These are phyloP conservation scores for Botrytis galanthina DNA, from an alignment of 2,329 filamentous ascomycete species.

Conservation along the genomic window DNA sequence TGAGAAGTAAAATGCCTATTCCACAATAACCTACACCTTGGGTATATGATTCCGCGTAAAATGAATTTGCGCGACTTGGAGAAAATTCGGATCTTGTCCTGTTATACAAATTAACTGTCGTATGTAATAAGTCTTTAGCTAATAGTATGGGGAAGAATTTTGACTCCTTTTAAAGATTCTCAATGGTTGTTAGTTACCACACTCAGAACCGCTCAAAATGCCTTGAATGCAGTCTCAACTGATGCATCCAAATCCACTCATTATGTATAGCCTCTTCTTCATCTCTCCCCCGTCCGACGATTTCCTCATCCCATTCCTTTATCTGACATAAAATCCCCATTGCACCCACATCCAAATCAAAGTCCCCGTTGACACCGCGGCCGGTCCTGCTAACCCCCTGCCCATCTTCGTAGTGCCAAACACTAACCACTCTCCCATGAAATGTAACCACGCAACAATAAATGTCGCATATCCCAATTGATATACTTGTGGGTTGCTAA, in stretches of 20 bases:
- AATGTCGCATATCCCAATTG: conserved; percentile 64
- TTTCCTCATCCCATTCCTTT: neutral
- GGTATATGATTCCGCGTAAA: neutral
- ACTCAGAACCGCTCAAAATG: neutral
- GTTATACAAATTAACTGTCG: no score
- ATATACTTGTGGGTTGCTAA: conserved; percentile 57
- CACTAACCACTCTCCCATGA: conserved; percentile 72
- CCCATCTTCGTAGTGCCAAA: conserved; percentile 72
- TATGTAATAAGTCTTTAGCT: neutral
- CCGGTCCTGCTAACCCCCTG: conserved; percentile 54
- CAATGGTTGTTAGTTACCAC: neutral
- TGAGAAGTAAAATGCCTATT: neutral
- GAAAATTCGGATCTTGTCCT: no score
- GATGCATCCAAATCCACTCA: neutral
- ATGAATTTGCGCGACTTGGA: no score
- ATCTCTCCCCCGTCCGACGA: neutral
- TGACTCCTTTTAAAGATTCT: neutral
- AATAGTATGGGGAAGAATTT: neutral
- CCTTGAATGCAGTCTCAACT: neutral
- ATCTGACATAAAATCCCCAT: conserved; percentile 64
- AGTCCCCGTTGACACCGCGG: conserved; percentile 49
- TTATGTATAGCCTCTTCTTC: neutral
- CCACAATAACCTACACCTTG: neutral
- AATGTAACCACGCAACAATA: conserved; percentile 53
- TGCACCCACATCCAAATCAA: conserved; percentile 64